Evolutionary conservation across 176 grass and related monocot species (phyloP), one percentile per base, ranked within the genome.

Genomic region (Poa pratensis): DNA sequence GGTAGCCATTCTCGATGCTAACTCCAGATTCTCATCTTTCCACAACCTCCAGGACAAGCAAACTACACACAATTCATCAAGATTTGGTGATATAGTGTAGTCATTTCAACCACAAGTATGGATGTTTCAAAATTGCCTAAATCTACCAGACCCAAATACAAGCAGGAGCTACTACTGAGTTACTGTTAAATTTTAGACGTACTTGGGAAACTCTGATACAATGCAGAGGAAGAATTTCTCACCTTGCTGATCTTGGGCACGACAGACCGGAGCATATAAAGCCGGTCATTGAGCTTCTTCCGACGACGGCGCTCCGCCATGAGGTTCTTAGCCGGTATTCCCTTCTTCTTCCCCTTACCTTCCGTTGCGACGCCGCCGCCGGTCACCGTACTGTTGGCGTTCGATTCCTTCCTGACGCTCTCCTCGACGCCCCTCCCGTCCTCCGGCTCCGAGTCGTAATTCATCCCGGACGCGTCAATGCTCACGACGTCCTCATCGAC

Each of bases 201-300:
- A 15, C 22, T 62, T 62, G 39, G 37, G 26, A 5, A 2, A 79
- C 77, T 79, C 77, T 53, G 26, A 51, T 37, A 75, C n/a, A 43
- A 27, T 55, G 49, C 3, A 80, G 49, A 55, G 16, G 79, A 40
- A 81, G 15, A 87, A 84, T 69, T 76, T 92, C 46, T 92, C 74
- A 99, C 97, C 94, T 99, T 99, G 94, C 97, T 99, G 79, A 99
- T 99, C 87, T 96, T 99, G 19, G 97, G 97, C 59, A 99, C 97
- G 19, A 99, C 97, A 3, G 97, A 99, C 13, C 97, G 88, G 48
- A 99, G 94, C 97, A 99, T 99, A 77, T 99, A 99, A 80, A 99
- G 97, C 24, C 97, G 86, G 82, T 99, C 97, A 82, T 99, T 99
- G 61, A 99, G 93, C 90, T 99, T 99, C 91, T 99, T 99, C 65